Evolutionary conservation across 495 filamentous ascomycete species (phyloP).

Genomic region (Penicillium daleae): DNA sequence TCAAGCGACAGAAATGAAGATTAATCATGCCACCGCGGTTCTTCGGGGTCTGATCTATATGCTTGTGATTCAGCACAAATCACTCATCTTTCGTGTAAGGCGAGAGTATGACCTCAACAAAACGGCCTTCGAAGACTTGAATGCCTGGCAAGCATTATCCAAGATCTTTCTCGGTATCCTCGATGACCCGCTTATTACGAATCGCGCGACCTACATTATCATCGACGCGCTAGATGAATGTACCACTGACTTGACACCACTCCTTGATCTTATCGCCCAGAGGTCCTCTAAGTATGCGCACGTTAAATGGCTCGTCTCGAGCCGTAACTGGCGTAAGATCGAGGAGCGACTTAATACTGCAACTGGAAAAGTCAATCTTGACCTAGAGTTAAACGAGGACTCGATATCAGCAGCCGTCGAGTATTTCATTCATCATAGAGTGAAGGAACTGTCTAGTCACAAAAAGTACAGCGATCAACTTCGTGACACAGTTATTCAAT

Average conservation of each 20-base stretch:
- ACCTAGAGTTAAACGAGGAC: constrained; percentile 30
- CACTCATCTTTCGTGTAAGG: too few relatives aligned
- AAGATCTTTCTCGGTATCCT: neutral
- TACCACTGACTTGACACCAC: constrained; percentile 24
- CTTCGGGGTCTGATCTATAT: too few relatives aligned
- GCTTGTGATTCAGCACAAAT: too few relatives aligned
- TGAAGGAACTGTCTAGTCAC: constrained; percentile 20
- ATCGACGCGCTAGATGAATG: constrained; percentile 59
- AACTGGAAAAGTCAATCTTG: neutral
- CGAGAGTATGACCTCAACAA: too few relatives aligned
- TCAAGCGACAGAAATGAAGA: neutral
- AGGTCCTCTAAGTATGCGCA: constrained; percentile 2
- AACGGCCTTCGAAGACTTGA: neutral
- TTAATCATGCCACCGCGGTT: neutral
- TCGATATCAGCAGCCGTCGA: constrained; percentile 27
- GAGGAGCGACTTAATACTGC: constrained; percentile 12
- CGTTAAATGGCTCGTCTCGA: constrained; percentile 41
- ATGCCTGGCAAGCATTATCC: neutral
- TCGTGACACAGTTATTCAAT: constrained; percentile 15
- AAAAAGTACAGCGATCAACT: constrained; percentile 14
- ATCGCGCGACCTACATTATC: constrained; percentile 33
- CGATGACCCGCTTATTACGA: neutral
- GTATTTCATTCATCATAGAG: constrained; percentile 39
- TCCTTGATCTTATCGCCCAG: constrained; percentile 40
- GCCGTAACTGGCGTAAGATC: constrained; percentile 31